Percentiles rank a stretch among this genome's conserved stretches.
phyloP scores from a whole-genome alignment of 768 basidiomycete species.

The Cyclocybe cylindracea region DNA sequence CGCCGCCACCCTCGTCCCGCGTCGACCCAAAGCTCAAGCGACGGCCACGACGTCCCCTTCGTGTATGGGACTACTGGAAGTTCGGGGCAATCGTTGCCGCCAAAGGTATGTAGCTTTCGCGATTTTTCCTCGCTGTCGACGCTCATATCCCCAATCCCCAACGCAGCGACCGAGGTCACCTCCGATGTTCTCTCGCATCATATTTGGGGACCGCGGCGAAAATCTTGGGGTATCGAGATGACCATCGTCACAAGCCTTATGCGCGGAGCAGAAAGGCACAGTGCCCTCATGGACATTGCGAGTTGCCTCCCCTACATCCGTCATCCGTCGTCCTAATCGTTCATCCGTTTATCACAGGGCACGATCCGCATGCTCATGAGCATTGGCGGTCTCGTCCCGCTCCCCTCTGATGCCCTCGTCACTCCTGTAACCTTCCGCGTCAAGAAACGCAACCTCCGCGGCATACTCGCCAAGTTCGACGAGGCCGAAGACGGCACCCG shows the following conservation, averaged over 20 bases:
- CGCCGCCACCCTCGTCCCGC: constrained; percentile 73
- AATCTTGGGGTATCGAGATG: constrained; percentile 95
- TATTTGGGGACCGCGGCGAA: constrained; percentile 84
- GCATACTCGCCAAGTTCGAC: constrained; percentile 79
- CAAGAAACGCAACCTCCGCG: constrained; percentile 66
- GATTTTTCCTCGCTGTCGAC: not conserved
- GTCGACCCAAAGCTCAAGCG: constrained; percentile 68
- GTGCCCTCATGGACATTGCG: constrained; percentile 82
- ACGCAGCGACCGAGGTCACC: constrained; percentile 47
- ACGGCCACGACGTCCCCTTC: constrained; percentile 53
- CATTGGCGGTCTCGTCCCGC: constrained; percentile 77
- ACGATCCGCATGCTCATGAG: constrained; percentile 69
- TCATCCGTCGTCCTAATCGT: not conserved
- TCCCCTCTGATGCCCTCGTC: constrained; percentile 90
- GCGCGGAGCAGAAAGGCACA: constrained; percentile 80
- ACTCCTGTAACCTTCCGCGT: constrained; percentile 94
- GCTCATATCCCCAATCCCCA: not conserved
- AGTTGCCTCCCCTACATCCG: constrained; percentile 23
- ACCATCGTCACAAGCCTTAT: constrained; percentile 85
- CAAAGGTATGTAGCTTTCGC: constrained; percentile 52
- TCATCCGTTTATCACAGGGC: constrained; percentile 27
- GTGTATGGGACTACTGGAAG: constrained; percentile 73
- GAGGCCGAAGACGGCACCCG: constrained; percentile 72
- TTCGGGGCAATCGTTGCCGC: constrained; percentile 63
- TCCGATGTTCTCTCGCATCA: constrained; percentile 76